Conservation (phyloP, 2,329 filamentous ascomycete species). For the Pseudogymnoascus sp. region DNA sequence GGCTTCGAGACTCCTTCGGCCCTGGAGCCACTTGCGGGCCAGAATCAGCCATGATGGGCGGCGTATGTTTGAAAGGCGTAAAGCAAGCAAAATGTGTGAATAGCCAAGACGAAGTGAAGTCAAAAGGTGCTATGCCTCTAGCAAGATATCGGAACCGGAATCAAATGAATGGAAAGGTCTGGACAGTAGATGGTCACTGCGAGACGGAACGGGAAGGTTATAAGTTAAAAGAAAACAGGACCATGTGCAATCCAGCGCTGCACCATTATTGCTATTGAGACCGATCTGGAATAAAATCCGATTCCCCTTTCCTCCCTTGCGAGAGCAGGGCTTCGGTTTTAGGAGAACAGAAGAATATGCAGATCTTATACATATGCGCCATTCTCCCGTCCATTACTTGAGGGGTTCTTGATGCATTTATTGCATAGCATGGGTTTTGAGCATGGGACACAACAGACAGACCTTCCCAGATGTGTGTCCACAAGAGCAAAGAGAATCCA, state of each 20-base stretch:
- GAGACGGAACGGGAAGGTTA: neutral
- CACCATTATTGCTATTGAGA: neutral
- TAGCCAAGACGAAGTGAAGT: neutral
- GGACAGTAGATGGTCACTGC: neutral
- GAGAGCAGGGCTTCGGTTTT: slow-evolving; percentile 2
- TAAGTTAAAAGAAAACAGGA: neutral
- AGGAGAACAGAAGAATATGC: neutral
- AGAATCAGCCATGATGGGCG: neutral
- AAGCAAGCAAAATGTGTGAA: neutral
- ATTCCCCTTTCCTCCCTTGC: slow-evolving; percentile 1
- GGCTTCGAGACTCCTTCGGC: neutral
- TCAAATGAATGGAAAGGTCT: neutral
- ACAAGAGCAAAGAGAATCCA: neutral
- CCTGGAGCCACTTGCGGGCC: neutral
- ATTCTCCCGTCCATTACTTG: neutral
- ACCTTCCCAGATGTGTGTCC: neutral
- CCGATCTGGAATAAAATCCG: neutral
- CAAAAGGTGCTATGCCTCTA: neutral
- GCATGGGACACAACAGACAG: neutral
- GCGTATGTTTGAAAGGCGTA: neutral
- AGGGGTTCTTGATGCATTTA: neutral
- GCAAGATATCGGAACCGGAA: neutral
- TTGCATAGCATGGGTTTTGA: neutral
- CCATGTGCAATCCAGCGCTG: neutral
- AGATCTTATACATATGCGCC: slow-evolving; percentile 5